Conservation (phyloP, 2,329 filamentous ascomycete species). For the Penicillium verrucosum region DNA sequence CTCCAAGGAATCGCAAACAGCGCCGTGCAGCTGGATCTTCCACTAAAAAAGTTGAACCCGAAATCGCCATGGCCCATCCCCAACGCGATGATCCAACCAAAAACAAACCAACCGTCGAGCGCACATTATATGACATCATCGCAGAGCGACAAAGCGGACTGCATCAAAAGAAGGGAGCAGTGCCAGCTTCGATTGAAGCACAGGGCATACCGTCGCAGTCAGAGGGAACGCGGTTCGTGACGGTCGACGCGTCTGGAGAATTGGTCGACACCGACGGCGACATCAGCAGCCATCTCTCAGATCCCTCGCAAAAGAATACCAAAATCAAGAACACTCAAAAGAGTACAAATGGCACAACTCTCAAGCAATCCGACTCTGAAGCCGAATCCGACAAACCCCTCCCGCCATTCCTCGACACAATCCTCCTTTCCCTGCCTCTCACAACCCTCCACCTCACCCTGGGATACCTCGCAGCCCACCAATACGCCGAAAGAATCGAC, state of each 20-base stretch:
- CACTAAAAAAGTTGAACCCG: slow-evolving; percentile 9
- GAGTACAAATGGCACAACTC: neutral
- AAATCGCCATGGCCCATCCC: slow-evolving; percentile 21
- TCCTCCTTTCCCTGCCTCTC: slow-evolving; percentile 43
- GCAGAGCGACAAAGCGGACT: slow-evolving; percentile 42
- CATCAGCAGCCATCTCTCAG: slow-evolving; percentile 12
- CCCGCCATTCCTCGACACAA: slow-evolving; percentile 43
- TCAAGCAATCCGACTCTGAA: slow-evolving; percentile 9
- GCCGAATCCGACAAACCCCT: slow-evolving; percentile 22
- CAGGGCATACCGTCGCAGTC: slow-evolving; percentile 10
- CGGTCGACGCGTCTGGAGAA: slow-evolving; percentile 28
- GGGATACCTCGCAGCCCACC: slow-evolving; percentile 46
- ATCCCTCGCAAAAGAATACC: slow-evolving; percentile 1
- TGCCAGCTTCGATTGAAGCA: neutral
- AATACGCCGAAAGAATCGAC: slow-evolving; percentile 43
- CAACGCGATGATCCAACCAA: slow-evolving; percentile 28
- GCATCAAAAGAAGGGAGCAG: neutral
- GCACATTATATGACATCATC: slow-evolving; percentile 46
- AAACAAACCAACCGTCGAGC: slow-evolving; percentile 26
- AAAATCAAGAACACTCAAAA: neutral
- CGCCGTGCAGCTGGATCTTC: slow-evolving; percentile 34
- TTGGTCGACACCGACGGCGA: slow-evolving; percentile 19
- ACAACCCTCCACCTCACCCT: slow-evolving; percentile 46
- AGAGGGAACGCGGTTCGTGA: slow-evolving; percentile 34
- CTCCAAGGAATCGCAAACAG: slow-evolving; percentile 40